Evolutionary conservation across 164 flowering plant species (phyloP).

Genomic region (Vitis labrusca): DNA sequence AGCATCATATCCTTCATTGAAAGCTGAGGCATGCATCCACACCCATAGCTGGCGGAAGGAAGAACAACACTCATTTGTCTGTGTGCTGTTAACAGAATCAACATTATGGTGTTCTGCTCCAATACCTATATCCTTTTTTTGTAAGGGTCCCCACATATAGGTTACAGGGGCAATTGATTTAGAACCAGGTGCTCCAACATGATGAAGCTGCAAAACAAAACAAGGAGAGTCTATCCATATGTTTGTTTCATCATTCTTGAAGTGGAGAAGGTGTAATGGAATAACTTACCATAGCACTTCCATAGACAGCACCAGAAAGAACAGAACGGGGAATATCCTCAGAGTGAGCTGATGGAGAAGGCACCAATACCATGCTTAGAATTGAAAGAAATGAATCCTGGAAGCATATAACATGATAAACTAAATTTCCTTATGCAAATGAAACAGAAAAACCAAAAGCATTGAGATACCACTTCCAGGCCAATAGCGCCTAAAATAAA

Average conservation of each 20-base stretch:
- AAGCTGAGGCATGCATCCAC: conserved; percentile 84
- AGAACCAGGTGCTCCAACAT: conserved; percentile 48
- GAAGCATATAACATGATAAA: conserved; percentile 9
- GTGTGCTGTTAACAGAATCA: conserved; percentile 14
- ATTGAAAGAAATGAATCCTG: conserved; percentile 65
- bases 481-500: too few species aligned
- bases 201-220: conserved; percentile 62
- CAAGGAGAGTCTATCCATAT: conserved; percentile 1
- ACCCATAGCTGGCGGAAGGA: conserved; percentile 73
- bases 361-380: conserved; percentile 56
- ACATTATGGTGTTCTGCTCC: conserved; percentile 11
- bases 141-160: conserved; percentile 78
- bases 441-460: too few species aligned
- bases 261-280: neutral
- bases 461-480: too few species aligned
- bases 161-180: conserved; percentile 75
- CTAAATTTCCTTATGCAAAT: neutral
- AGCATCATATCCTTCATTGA: conserved; percentile 66
- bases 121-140: conserved; percentile 7
- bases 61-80: conserved; percentile 12
- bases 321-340: conserved; percentile 30
- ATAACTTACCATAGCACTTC: conserved; percentile 68
- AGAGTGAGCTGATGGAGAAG: conserved; percentile 35
- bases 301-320: conserved; percentile 58
- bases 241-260: neutral